phyloP scores from a whole-genome alignment of 2,329 filamentous ascomycete species.

The Uncinocarpus reesii region DNA sequence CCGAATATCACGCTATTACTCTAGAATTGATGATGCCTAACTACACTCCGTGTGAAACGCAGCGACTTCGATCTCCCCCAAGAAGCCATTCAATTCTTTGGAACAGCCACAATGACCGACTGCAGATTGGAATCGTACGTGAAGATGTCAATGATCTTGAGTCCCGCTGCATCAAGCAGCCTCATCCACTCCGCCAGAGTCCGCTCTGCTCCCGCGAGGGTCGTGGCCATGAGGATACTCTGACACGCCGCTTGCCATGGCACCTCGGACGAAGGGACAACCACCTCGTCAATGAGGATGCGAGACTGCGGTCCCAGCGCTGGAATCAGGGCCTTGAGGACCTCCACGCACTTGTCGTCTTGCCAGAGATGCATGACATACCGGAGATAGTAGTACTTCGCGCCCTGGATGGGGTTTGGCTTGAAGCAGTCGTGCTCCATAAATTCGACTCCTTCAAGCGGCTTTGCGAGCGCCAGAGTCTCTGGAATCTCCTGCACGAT shows the following conservation, averaged over 20 bases:
- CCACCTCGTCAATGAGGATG: slow-evolving; percentile 38
- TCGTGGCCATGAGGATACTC: background rate
- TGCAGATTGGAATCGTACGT: too few species aligned
- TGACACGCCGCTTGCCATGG: slow-evolving; percentile 3
- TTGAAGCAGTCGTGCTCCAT: slow-evolving; percentile 26
- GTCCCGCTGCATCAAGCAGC: too few species aligned
- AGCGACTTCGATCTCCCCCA: too few species aligned
- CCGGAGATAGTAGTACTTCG: slow-evolving; percentile 22
- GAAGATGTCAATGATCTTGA: too few species aligned
- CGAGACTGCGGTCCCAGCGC: slow-evolving; percentile 30
- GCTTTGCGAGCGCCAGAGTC: slow-evolving; percentile 17
- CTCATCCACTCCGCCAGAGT: too few species aligned
- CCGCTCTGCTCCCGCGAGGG: background rate
- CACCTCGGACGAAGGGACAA: slow-evolving; percentile 27
- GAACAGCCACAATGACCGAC: too few species aligned
- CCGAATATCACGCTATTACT: too few species aligned
- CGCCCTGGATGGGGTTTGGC: slow-evolving; percentile 22
- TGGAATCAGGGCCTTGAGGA: slow-evolving; percentile 21
- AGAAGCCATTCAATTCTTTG: too few species aligned
- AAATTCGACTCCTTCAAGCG: slow-evolving; percentile 15
- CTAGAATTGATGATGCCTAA: too few species aligned
- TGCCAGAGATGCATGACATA: slow-evolving; percentile 23
- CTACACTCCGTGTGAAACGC: too few species aligned
- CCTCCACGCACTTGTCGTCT: slow-evolving; percentile 18
- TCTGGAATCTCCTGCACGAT: slow-evolving; percentile 27